Percentiles rank a stretch among this genome's conserved stretches.
These are phyloP conservation scores for Glycyrrhiza uralensis DNA, from an alignment of 306 rosid genomes.

Conservation along the genomic window DNA sequence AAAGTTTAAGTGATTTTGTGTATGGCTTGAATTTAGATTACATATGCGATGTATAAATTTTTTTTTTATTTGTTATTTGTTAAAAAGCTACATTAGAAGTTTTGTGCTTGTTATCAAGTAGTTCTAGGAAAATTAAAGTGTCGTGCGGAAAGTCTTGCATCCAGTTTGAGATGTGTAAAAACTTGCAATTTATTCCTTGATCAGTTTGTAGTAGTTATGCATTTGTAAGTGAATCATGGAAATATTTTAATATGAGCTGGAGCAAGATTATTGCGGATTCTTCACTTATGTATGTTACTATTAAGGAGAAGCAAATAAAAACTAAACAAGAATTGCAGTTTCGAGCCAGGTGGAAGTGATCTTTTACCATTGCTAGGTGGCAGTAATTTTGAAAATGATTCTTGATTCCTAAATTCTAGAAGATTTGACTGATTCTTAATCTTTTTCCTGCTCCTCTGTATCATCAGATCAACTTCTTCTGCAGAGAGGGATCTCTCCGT, in stretches of 20 bases:
- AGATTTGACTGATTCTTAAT: no score
- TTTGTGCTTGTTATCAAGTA: neutral
- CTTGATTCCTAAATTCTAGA: no score
- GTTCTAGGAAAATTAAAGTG: slow-evolving; percentile 14
- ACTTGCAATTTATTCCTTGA: slow-evolving; percentile 7
- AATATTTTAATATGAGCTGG: neutral
- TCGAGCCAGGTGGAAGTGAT: no score
- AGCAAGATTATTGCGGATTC: neutral
- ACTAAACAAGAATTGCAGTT: no score
- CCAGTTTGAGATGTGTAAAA: slow-evolving; percentile 13
- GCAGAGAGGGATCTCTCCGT: no score
- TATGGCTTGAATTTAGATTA: slow-evolving; percentile 17
- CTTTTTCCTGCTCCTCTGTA: no score
- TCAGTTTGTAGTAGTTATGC: slow-evolving; percentile 11
- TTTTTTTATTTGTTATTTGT: neutral
- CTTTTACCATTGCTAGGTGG: no score
- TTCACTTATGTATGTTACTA: no score
- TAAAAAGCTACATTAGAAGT: slow-evolving; percentile 13
- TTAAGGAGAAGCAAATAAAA: no score
- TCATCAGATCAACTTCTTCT: no score
- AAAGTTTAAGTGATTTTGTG: slow-evolving; percentile 9
- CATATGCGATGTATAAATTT: slow-evolving; percentile 12
- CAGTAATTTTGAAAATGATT: no score
- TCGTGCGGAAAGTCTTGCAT: neutral
- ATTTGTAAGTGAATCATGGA: neutral